phyloP scores from a whole-genome alignment of 2,329 filamentous ascomycete species.

The Scedosporium boydii region DNA sequence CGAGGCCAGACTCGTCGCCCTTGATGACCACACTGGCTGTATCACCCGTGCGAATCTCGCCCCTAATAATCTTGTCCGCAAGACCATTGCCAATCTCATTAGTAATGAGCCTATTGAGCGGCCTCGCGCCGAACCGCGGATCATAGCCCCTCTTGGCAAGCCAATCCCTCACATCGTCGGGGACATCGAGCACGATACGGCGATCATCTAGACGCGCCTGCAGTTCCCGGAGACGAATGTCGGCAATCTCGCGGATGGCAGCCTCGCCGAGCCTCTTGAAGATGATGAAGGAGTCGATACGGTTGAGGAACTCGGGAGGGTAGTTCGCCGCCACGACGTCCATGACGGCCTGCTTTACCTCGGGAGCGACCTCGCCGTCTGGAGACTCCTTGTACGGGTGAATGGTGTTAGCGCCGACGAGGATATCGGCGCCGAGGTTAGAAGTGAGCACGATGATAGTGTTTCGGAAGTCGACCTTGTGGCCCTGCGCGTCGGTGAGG shows the following conservation, averaged over 20 bases:
- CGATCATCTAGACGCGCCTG: constrained; percentile 76
- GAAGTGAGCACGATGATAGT: constrained; percentile 95
- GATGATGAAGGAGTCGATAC: constrained; percentile 93
- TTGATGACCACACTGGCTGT: constrained; percentile 61
- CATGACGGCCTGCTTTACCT: constrained; percentile 74
- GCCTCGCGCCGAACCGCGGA: constrained; percentile 81
- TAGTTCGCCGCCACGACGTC: constrained; percentile 69
- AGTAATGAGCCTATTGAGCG: constrained; percentile 81
- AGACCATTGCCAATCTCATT: constrained; percentile 83
- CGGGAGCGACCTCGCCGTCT: constrained; percentile 61
- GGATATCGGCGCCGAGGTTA: constrained; percentile 85
- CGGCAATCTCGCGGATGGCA: constrained; percentile 83
- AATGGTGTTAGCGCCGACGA: constrained; percentile 63
- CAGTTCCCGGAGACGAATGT: constrained; percentile 80
- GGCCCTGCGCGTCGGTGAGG: constrained; percentile 88
- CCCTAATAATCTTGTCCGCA: constrained; percentile 86
- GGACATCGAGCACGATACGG: constrained; percentile 66
- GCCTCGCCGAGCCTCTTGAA: constrained; percentile 76
- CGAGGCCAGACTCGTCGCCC: constrained; percentile 48
- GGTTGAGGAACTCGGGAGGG: constrained; percentile 90
- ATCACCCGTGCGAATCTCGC: constrained; percentile 68
- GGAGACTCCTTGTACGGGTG: constrained; percentile 53
- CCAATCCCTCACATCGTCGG: constrained; percentile 69
- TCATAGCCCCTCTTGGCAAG: constrained; percentile 85
- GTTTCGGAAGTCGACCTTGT: constrained; percentile 94